These are phyloP conservation scores for Papilionanthe hybrid DNA, from an alignment of 116 monocot species.

Conservation along the genomic window DNA sequence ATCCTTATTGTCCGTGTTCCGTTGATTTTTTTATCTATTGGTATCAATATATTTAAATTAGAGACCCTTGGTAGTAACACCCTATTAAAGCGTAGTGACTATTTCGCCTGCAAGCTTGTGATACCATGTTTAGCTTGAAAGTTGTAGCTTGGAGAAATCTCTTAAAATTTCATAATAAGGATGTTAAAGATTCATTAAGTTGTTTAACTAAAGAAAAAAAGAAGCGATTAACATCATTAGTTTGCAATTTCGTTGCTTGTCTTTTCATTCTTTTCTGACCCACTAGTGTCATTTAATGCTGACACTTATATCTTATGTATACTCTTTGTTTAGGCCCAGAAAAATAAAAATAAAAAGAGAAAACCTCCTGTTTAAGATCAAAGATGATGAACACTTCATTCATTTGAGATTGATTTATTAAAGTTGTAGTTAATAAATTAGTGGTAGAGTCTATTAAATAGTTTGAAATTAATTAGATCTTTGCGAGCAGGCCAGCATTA, in stretches of 20 bases:
- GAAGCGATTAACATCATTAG: not conserved
- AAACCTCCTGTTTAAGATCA: too few relatives aligned
- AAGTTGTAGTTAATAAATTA: not conserved
- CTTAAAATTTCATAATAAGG: not conserved
- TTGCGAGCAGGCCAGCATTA: not conserved
- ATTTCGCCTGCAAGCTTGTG: not conserved
- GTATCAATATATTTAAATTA: slow-evolving; percentile 1
- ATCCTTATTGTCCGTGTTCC: not conserved
- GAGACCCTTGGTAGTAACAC: not conserved
- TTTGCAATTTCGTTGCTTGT: not conserved
- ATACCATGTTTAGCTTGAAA: not conserved
- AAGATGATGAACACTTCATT: too few relatives aligned
- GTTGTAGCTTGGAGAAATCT: not conserved
- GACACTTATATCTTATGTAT: not conserved
- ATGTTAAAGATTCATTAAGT: not conserved
- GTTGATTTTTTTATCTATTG: not conserved
- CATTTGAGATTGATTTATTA: not conserved
- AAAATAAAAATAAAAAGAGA: too few relatives aligned
- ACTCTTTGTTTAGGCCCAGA: not conserved
- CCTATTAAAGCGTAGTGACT: not conserved
- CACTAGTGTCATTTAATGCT: not conserved
- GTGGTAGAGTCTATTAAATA: not conserved
- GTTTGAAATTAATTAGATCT: not conserved
- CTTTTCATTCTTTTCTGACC: not conserved
- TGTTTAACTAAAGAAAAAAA: not conserved